Conservation (phyloP, 805 yeast species). For the Henningerozyma blattae region DNA sequence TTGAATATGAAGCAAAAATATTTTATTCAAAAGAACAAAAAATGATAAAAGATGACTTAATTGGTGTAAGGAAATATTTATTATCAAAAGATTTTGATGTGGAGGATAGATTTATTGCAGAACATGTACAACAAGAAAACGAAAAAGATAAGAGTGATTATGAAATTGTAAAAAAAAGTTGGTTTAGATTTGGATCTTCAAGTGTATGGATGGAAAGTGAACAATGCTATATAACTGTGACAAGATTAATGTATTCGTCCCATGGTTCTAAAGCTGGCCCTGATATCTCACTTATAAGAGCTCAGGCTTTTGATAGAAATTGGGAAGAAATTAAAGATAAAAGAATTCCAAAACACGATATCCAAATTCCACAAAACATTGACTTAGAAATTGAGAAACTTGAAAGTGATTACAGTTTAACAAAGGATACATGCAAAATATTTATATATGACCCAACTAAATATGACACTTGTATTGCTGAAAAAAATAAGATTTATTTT, state of each 20-base stretch:
- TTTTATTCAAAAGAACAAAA: slow-evolving; percentile 1
- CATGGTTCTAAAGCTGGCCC: slow-evolving; percentile 26
- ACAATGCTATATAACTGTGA: slow-evolving; percentile 36
- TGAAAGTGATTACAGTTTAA: slow-evolving; percentile 5
- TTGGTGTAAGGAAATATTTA: slow-evolving; percentile 3
- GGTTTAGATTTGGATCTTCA: slow-evolving; percentile 40
- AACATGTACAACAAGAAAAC: too few relatives aligned
- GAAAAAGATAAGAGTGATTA: slow-evolving; percentile 5
- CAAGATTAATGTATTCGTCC: slow-evolving; percentile 30
- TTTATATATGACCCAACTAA: slow-evolving; percentile 11
- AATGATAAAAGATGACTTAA: slow-evolving; percentile 3
- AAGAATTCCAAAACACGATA: slow-evolving; percentile 24
- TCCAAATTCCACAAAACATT: slow-evolving; percentile 22
- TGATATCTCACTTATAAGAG: slow-evolving; percentile 29
- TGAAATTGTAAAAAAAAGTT: slow-evolving; percentile 12
- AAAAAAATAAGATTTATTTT: slow-evolving; percentile 9
- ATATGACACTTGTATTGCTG: slow-evolving; percentile 15
- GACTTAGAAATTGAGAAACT: slow-evolving; percentile 13
- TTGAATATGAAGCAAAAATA: slow-evolving; percentile 2
- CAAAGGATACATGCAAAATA: background rate
- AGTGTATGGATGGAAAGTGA: slow-evolving; percentile 41
- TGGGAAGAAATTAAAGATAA: slow-evolving; percentile 34
- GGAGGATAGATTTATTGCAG: slow-evolving; percentile 1
- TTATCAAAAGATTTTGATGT: background rate
- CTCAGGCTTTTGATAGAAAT: slow-evolving; percentile 32